Conservation (phyloP, 768 basidiomycete genomes). For the Leucosporidium creatinivorum region DNA sequence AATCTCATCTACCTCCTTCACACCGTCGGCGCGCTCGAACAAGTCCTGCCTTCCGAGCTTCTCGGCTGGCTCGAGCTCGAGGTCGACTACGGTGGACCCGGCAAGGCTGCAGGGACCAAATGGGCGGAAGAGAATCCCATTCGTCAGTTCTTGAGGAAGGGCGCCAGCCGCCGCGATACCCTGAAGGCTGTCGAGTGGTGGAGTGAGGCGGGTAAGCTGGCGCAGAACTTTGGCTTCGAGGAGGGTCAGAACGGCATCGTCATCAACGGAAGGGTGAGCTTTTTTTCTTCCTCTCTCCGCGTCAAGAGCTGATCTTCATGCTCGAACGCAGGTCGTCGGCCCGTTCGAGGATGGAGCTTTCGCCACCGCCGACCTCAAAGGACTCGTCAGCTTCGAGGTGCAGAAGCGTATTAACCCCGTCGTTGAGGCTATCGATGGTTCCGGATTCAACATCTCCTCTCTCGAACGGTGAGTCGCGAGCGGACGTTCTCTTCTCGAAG, state of each 20-base stretch:
- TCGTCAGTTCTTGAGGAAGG: constrained; percentile 9
- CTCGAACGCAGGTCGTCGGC: constrained; percentile 58
- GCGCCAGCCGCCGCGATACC: constrained; percentile 13
- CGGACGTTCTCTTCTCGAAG: no score
- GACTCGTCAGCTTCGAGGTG: constrained; percentile 66
- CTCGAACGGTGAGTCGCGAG: no score
- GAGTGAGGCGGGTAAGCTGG: constrained; percentile 8
- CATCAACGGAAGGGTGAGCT: constrained; percentile 73
- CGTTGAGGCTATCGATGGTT: constrained; percentile 52
- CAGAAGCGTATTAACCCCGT: constrained; percentile 63
- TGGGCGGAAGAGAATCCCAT: constrained; percentile 23
- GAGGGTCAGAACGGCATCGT: constrained; percentile 57
- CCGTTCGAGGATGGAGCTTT: constrained; percentile 61
- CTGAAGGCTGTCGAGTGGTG: constrained; percentile 13
- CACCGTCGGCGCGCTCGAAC: constrained; percentile 44
- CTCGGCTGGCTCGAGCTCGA: constrained; percentile 20
- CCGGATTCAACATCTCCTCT: constrained; percentile 29
- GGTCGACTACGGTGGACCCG: constrained; percentile 1
- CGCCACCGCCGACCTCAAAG: constrained; percentile 60
- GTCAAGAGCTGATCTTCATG: constrained; percentile 1
- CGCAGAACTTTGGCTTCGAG: constrained; percentile 11
- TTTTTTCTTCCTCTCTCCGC: constrained; percentile 11
- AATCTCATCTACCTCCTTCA: constrained; percentile 52
- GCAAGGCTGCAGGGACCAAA: not conserved
- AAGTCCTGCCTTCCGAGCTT: constrained; percentile 32